phyloP scores from a whole-genome alignment of 2,329 filamentous ascomycete genomes.

The Hypoxylon sp. region DNA sequence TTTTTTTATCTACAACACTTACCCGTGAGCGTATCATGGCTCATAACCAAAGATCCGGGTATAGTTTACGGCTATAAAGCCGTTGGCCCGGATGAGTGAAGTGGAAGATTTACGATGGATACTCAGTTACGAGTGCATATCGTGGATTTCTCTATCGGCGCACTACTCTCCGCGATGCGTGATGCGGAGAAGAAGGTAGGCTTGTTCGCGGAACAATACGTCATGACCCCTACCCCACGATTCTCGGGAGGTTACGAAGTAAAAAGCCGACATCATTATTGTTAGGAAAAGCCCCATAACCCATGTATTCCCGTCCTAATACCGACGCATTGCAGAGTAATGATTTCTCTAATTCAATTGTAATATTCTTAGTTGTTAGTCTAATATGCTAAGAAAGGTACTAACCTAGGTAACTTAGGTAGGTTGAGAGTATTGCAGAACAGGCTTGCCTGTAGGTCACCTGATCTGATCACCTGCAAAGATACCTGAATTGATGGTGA shows the following conservation, averaged over 20 bases:
- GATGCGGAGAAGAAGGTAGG: not conserved
- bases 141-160: conserved; percentile 10
- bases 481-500: not conserved
- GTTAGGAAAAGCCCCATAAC: not conserved
- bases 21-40: not conserved
- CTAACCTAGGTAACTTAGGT: no score
- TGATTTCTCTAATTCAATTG: no score
- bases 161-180: conserved; percentile 13
- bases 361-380: no score
- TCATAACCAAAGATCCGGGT: not conserved
- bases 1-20: conserved; percentile 2
- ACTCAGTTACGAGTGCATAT: not conserved
- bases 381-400: no score
- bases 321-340: no score
- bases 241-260: conserved; percentile 14
- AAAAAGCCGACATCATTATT: conserved; percentile 5
- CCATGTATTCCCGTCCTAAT: no score
- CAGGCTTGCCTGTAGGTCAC: not conserved
- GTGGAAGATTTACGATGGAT: not conserved
- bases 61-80: conserved; percentile 16
- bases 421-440: no score
- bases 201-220: not conserved
- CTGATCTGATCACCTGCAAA: not conserved
- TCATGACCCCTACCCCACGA: conserved; percentile 5
- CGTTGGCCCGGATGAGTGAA: not conserved